These are phyloP conservation scores for Anethum foeniculum DNA, from an alignment of 140 eudicot genomes.

Conservation along the genomic window DNA sequence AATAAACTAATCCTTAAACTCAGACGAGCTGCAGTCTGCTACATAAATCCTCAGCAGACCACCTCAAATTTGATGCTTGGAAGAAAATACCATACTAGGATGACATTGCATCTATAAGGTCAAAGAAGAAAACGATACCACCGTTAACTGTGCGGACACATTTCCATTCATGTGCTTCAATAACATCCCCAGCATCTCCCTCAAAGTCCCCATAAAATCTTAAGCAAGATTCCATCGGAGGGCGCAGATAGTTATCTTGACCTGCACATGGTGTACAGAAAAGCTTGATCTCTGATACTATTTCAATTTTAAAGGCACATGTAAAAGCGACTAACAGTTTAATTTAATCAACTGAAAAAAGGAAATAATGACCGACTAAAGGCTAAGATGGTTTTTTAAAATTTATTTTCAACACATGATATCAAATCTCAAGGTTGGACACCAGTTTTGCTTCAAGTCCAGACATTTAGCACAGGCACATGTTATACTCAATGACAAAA, in stretches of 20 bases:
- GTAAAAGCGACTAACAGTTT: background rate
- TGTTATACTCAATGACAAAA: background rate
- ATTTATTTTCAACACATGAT: background rate
- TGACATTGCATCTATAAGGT: background rate
- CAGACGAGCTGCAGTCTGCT: background rate
- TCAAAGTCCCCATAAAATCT: slow-evolving; percentile 39
- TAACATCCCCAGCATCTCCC: slow-evolving; percentile 73
- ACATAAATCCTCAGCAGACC: background rate
- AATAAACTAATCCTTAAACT: background rate
- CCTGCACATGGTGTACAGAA: slow-evolving; percentile 31
- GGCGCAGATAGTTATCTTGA: slow-evolving; percentile 69
- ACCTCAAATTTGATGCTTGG: background rate
- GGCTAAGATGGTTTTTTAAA: background rate
- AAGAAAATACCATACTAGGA: background rate
- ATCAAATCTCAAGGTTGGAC: slow-evolving; percentile 3
- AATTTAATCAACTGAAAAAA: background rate
- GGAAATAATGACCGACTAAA: background rate
- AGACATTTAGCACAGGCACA: background rate
- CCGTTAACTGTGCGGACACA: slow-evolving; percentile 81
- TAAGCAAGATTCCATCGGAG: slow-evolving; percentile 37
- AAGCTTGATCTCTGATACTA: background rate
- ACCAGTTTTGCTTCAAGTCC: background rate
- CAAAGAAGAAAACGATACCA: slow-evolving; percentile 34
- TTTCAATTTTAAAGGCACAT: background rate
- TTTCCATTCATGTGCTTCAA: slow-evolving; percentile 88